Conservation (phyloP, 371 early-diverging fungal species). For the Rhizopus arrhizus region DNA sequence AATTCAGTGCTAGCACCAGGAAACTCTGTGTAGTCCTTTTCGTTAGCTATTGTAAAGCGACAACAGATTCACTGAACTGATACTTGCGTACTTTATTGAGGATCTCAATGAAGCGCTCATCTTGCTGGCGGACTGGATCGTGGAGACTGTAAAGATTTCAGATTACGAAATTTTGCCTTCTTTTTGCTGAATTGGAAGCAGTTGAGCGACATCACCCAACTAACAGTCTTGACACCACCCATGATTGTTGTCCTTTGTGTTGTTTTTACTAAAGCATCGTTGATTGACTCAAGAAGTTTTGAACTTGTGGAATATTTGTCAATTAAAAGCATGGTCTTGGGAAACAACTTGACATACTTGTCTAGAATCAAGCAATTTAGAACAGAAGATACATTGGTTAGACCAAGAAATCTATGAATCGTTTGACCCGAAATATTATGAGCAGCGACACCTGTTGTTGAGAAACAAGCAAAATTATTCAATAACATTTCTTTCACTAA, state of each 20-base stretch:
- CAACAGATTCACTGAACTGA: not conserved
- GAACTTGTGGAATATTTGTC: conserved; percentile 5
- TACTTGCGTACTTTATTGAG: conserved; percentile 1
- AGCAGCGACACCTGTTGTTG: conserved; percentile 3
- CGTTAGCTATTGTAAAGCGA: not conserved
- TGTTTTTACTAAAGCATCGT: not conserved
- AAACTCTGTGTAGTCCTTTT: not conserved
- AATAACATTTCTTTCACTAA: too few relatives aligned
- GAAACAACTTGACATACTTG: not conserved
- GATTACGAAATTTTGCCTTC: conserved; percentile 1
- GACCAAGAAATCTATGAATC: conserved; percentile 10
- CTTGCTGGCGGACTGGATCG: not conserved
- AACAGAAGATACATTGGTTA: conserved; percentile 1
- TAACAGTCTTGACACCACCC: not conserved
- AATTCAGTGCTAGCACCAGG: not conserved
- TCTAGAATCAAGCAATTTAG: not conserved
- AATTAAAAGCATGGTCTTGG: not conserved
- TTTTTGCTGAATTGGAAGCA: conserved; percentile 1
- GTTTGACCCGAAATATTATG: conserved; percentile 3
- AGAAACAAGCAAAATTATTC: too few relatives aligned
- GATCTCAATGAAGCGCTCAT: not conserved
- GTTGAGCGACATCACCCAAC: conserved; percentile 11
- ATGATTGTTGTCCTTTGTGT: not conserved
- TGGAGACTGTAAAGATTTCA: too few relatives aligned
- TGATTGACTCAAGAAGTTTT: not conserved